These are phyloP conservation scores for Flaveria brownii DNA, from an alignment of 129 eudicot species.

Conservation along the genomic window DNA sequence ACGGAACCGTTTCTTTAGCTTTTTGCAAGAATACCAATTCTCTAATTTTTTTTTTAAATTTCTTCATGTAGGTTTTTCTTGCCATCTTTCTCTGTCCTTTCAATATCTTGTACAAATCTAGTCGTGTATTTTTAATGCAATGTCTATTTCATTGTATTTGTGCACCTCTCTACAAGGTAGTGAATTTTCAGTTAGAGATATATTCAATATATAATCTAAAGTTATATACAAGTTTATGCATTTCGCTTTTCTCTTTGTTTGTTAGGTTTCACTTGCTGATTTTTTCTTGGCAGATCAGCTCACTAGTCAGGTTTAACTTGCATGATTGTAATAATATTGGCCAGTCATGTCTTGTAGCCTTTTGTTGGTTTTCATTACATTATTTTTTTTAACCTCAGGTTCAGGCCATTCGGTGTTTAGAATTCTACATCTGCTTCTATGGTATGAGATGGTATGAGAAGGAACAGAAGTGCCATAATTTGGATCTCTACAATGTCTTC, in stretches of 20 bases:
- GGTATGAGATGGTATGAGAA: slow-evolving; percentile 39
- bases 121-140: slow-evolving; percentile 61
- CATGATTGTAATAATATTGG: slow-evolving; percentile 7
- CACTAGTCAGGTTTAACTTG: slow-evolving; percentile 65
- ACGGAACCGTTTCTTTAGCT: slow-evolving; percentile 10
- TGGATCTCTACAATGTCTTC: slow-evolving; percentile 60
- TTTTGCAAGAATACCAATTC: neutral
- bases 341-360: neutral
- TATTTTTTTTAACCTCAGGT: slow-evolving; percentile 45
- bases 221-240: slow-evolving; percentile 5
- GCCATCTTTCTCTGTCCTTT: slow-evolving; percentile 59
- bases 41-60: neutral
- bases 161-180: slow-evolving; percentile 88
- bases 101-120: slow-evolving; percentile 72
- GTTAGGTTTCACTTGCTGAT: slow-evolving; percentile 74
- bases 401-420: slow-evolving; percentile 72
- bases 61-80: slow-evolving; percentile 56
- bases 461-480: slow-evolving; percentile 46
- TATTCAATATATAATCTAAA: neutral
- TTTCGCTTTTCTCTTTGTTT: slow-evolving; percentile 11
- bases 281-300: slow-evolving; percentile 90
- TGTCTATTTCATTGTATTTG: slow-evolving; percentile 62
- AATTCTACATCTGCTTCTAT: slow-evolving; percentile 76
- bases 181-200: neutral
- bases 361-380: slow-evolving; percentile 8